Base-by-base conservation (phyloP, 1,284 basidiomycete genomes). In the Leccinum proximum region DNA sequence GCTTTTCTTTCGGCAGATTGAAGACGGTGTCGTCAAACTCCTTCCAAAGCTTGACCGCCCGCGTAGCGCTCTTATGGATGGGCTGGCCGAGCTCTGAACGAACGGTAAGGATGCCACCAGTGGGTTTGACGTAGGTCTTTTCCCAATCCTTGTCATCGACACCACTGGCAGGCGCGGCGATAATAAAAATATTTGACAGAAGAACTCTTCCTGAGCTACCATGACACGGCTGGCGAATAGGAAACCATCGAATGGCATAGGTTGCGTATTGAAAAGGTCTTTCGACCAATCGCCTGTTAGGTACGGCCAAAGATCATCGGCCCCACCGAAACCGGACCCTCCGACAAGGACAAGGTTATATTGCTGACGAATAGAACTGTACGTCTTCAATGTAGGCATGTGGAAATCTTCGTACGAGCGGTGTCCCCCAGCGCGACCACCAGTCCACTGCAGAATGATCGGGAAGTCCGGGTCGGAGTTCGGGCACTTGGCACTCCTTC, bases 191-290 rank as follows among this genome's bases (percentile, higher is more conserved):
- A 92, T 84, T 99, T 99, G 77, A 99, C 96, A 13, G 90, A 90
- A 5, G 93, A 84, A 72, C 89, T 92, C 0, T 79, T 99, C 97
- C 81, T 96, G 96, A 67, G 97, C 97, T 56, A 97, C 93, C 95
- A 99, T 98, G 76, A 98, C 95, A 67, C 97, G 91, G 72, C 91
- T 94, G 14, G 91, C 97, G 74, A 97, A 97, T 61, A 99, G 84
- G 81, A 97, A 96, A 66, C 96, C 97, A 72, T 98, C 97, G 81
- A 97, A 98, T 2, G 97, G 97, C 97, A 99, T 99, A n/a, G 93
- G 91, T 78, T 98, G 94, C 57, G 91, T 83, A 65, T 88, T 89
- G 74, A 92, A 98, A 72, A 82, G 80, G 67, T 89, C 81, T 68
- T 88, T 84, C 5, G 93, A 93, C 97, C 97, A 98, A 73, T 98